Base-by-base conservation (phyloP, 2,329 filamentous ascomycete species). In the Penicillium expansum region DNA sequence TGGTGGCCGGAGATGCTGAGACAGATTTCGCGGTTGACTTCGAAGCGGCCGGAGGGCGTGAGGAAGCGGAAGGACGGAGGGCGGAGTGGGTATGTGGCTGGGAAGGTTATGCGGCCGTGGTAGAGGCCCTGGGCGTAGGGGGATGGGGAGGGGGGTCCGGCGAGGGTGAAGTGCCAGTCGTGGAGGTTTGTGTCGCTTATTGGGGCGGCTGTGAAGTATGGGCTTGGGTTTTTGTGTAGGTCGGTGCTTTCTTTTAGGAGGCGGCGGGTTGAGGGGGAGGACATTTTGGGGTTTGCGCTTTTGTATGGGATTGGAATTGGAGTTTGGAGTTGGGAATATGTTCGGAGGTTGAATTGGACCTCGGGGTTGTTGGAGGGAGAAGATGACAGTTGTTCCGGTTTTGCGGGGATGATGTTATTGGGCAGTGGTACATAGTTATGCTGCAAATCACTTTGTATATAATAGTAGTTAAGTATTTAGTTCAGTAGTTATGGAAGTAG, bases 131-230 rank as follows among this genome's bases (percentile, higher is more conserved):
- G 79, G 43, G 86, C 85, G 77, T 92, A 97, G 37, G 87, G 85
- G 0, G 91, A 92, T 14, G 91, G 92, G 18, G 84, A 80, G 0
- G 93, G 93, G 0, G 93, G 92, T 0, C 94, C 94, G 50, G 88
- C 86, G n/a, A 99, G 82, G 0, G 94, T 99, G 77, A 97, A 99
- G 79, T 99, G 94, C 94, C 94, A 99, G 77, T 97, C 92, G 77
- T 96, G 96, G 52, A 99, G 86, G 76, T 97, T 92, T 32, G 85
- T 82, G 71, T 97, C 93, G 60, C 93, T 85, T 38, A 78, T 73
- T 0, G 94, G 94, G 4, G 87, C 82, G 39, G 93, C 94, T 65
- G 88, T 85, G 76, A 93, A 95, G 78, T 96, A 91, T 52, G 90
- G 81, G 2, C 91, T 94, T 5, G 93, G 91, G 37, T 89, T 83